A percentile compares a stretch with the other conserved stretches of the same genome.
phyloP scores from a whole-genome alignment of 352 stramenopile genomes.

The Thraustochytrium sp. region DNA sequence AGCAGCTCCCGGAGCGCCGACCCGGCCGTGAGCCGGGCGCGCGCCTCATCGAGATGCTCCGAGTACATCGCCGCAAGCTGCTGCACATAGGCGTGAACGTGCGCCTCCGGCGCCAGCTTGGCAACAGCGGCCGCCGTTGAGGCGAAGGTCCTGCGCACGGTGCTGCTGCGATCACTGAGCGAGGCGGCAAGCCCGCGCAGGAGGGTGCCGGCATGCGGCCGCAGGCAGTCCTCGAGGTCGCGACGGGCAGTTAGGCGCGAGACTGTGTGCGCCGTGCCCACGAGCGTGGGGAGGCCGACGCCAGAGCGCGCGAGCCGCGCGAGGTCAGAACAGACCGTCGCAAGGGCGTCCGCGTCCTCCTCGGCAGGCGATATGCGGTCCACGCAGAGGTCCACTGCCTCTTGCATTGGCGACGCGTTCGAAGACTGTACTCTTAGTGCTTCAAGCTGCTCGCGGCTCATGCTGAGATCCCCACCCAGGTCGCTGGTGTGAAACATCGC shows the following conservation, averaged over 20 bases:
- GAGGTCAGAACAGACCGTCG: background rate
- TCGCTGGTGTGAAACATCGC: conserved; percentile 39
- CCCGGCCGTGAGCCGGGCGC: background rate
- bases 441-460: conserved; percentile 21
- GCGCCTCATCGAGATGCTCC: background rate
- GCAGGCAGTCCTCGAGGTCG: background rate
- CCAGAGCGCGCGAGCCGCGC: conserved; percentile 3
- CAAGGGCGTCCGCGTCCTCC: background rate
- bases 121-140: conserved; percentile 12
- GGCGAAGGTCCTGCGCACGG: conserved; percentile 12
- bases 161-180: background rate
- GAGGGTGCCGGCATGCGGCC: background rate
- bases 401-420: conserved; percentile 28
- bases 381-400: conserved; percentile 17
- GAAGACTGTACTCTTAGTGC: conserved; percentile 5
- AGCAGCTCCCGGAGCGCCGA: background rate
- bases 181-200: background rate
- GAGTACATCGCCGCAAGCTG: background rate
- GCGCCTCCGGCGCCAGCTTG: background rate
- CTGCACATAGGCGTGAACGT: background rate
- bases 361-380: background rate
- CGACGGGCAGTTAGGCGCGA: background rate
- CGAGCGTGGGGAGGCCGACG: conserved; percentile 17
- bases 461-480: background rate
- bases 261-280: background rate